phyloP scores from a whole-genome alignment of 2,329 filamentous ascomycete species.

The Claviceps sp. region DNA sequence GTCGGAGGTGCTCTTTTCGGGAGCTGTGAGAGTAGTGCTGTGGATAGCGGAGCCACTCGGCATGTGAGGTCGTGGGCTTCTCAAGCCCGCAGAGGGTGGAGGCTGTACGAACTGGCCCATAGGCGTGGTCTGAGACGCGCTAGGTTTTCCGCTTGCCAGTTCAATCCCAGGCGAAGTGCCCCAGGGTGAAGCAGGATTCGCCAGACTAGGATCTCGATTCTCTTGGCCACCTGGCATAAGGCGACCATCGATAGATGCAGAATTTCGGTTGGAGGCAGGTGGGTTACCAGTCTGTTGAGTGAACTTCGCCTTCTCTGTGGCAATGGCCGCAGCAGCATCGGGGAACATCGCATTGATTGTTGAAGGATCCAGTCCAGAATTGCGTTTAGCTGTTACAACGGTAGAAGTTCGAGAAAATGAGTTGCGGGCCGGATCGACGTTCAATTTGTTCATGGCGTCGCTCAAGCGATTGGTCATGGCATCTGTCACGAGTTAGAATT shows the following conservation, averaged over 20 bases:
- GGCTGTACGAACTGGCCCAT: conserved; percentile 96
- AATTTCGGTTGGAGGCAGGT: conserved; percentile 87
- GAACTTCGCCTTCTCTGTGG: conserved; percentile 94
- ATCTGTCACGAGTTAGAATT: conserved; percentile 40
- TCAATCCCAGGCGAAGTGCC: conserved; percentile 38
- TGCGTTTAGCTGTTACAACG: conserved; percentile 65
- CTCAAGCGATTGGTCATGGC: conserved; percentile 92
- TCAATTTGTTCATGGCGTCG: conserved; percentile 93
- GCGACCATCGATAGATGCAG: conserved; percentile 63
- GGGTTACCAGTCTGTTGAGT: conserved; percentile 87
- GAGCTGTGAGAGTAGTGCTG: conserved; percentile 64
- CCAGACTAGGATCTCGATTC: conserved; percentile 14
- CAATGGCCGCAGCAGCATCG: conserved; percentile 94
- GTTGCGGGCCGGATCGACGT: conserved; percentile 73
- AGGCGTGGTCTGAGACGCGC: conserved; percentile 54
- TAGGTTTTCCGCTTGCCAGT: conserved; percentile 52
- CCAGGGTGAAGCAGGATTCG: conserved; percentile 57
- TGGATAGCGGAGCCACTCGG: conserved; percentile 60
- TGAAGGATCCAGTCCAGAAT: conserved; percentile 83
- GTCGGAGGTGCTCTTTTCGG: conserved; percentile 53
- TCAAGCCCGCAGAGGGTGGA: conserved; percentile 56
- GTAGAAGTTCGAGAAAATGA: conserved; percentile 71
- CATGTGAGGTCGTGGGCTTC: conserved; percentile 65
- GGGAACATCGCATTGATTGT: conserved; percentile 99
- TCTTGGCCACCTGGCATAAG: conserved; percentile 46